Base-by-base conservation (phyloP, 2,329 filamentous ascomycete species). In the Calonectria henricotiae region DNA sequence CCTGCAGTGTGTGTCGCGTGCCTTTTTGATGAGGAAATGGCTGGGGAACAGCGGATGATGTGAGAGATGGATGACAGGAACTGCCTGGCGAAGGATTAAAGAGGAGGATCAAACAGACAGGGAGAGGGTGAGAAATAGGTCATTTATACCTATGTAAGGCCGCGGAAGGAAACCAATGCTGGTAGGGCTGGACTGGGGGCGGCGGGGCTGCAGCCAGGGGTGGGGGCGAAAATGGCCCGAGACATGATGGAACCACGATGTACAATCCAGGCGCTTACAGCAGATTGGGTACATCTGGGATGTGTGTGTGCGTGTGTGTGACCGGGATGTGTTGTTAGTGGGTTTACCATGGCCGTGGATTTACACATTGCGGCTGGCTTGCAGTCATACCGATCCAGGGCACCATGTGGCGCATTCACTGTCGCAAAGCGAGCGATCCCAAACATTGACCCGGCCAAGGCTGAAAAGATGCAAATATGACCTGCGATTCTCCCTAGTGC, bases 161-260 rank as follows among this genome's bases (percentile, higher is more conserved):
- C 44, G 20, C 7, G 66, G 62, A 54, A 71, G 58, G 68, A 30
- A 47, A 43, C 61, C 43, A 44, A 62, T 35, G 62, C 58, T 61
- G 71, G 71, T 77, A 77, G 76, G 76, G 75, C 76, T 77, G 75
- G 74, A 66, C 35, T 60, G 65, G 55, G 39, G 54, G 60, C 67
- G 67, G 68, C 43, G 75, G 73, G 73, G 71, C 75, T 75, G 66
- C 69, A 68, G 64, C 67, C 54, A 49, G 62, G 71, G 64, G 72
- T 73, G 70, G 74, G 75, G 71, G 68, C 69, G 58, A 64, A 65
- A 71, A 62, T 23, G 47, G 37, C 11, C 67, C 49, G 35, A 43
- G 46, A 44, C 43, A 15, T 9, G 35, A 41, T 15, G 44, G 43
- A 12, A 20, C 64, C 30, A n/a, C 41, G 25, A 66, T 43, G 64